phyloP scores from a whole-genome alignment of 1,139 yeast genomes.

The Blastobotrys petasosporus region DNA sequence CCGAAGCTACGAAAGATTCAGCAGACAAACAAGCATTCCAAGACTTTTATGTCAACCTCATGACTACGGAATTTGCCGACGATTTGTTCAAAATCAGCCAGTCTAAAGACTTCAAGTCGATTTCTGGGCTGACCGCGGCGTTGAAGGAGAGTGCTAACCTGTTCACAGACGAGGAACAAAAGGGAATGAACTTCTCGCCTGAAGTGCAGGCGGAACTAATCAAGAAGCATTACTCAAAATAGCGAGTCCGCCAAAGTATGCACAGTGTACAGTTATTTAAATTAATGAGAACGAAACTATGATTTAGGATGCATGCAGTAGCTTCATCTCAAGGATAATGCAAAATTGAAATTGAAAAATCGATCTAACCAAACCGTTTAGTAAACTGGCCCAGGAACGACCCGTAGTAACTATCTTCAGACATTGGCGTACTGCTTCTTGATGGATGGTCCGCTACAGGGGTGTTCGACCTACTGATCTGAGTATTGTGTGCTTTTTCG shows the following conservation, averaged over 20 bases:
- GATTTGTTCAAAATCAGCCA: slow-evolving; percentile 35
- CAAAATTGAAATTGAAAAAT: too few relatives aligned
- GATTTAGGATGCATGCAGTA: too few relatives aligned
- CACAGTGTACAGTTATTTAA: too few relatives aligned
- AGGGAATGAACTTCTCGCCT: slow-evolving; percentile 1
- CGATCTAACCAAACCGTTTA: slow-evolving; percentile 22
- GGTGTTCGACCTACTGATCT: slow-evolving; percentile 1
- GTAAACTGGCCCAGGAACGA: slow-evolving; percentile 20
- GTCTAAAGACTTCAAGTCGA: slow-evolving; percentile 35
- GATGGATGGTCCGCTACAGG: slow-evolving; percentile 7
- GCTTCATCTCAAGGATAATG: too few relatives aligned
- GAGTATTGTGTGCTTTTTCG: slow-evolving; percentile 3
- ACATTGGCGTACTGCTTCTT: slow-evolving; percentile 5
- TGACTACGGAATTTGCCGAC: slow-evolving; percentile 36
- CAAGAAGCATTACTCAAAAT: too few relatives aligned
- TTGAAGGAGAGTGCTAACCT: slow-evolving; percentile 36
- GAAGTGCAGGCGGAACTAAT: too few relatives aligned
- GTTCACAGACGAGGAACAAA: slow-evolving; percentile 31
- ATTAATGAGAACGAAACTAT: too few relatives aligned
- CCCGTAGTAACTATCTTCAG: slow-evolving; percentile 17
- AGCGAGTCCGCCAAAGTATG: too few relatives aligned
- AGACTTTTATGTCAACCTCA: slow-evolving; percentile 30
- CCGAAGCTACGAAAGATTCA: slow-evolving; percentile 16
- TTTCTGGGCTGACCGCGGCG: slow-evolving; percentile 33
- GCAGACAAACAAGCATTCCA: slow-evolving; percentile 26